A percentile compares a stretch with the other conserved stretches of the same genome.
These are phyloP conservation scores for Kwoniella shivajii DNA, from an alignment of 1,284 basidiomycete genomes.

Conservation along the genomic window DNA sequence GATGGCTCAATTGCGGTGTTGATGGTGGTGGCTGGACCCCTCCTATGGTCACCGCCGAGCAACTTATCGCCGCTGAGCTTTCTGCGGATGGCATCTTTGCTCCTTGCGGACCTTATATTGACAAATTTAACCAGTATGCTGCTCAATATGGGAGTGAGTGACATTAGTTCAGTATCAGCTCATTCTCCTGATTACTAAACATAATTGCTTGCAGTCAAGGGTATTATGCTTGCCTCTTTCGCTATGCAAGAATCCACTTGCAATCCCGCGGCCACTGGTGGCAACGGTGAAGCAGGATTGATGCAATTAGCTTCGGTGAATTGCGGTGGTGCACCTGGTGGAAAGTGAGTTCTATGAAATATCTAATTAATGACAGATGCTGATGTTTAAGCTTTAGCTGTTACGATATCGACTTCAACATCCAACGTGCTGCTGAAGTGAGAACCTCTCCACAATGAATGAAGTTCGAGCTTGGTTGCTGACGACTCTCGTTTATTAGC, in stretches of 20 bases:
- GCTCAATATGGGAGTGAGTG: conserved; percentile 58
- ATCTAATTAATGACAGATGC: neutral
- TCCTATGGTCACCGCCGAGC: conserved; percentile 58
- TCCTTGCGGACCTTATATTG: conserved; percentile 63
- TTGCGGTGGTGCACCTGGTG: conserved; percentile 57
- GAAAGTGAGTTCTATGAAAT: conserved; percentile 20
- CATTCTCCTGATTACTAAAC: conserved; percentile 1
- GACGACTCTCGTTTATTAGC: neutral
- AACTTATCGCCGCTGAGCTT: conserved; percentile 62
- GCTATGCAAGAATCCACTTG: conserved; percentile 81
- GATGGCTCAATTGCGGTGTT: conserved; percentile 79
- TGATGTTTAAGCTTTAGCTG: conserved; percentile 27
- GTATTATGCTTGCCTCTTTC: conserved; percentile 78
- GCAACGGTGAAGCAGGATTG: conserved; percentile 74
- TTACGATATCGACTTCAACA: conserved; percentile 62
- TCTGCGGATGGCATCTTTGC: conserved; percentile 64
- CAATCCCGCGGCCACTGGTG: conserved; percentile 68
- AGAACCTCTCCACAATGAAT: conserved; percentile 17
- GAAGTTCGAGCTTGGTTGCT: neutral
- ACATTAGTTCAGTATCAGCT: neutral
- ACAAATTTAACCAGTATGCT: conserved; percentile 66
- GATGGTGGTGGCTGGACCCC: conserved; percentile 47
- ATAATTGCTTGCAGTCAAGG: conserved; percentile 56
- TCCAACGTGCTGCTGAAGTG: conserved; percentile 38
- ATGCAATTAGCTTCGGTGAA: conserved; percentile 85